phyloP scores from a whole-genome alignment of 352 stramenopile species.

The Paralagenidium karlingii region DNA sequence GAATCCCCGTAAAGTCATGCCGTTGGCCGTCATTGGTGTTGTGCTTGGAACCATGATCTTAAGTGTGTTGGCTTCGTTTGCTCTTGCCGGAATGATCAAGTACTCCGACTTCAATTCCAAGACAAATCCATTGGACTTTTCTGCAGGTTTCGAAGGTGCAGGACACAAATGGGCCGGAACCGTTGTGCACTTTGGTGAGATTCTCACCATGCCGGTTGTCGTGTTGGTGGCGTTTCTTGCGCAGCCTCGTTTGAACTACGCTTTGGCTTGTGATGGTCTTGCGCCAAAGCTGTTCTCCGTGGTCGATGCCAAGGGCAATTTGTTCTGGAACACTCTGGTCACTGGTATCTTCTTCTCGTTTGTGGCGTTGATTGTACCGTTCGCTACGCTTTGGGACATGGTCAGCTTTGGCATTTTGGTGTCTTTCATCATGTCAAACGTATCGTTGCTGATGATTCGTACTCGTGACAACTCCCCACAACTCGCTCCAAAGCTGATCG shows the following conservation, averaged over 20 bases:
- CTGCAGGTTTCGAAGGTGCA: conserved; percentile 1
- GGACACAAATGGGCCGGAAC: conserved; percentile 14
- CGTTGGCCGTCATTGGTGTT: conserved; percentile 68
- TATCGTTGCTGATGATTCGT: conserved; percentile 13
- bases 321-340: conserved; percentile 11
- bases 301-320: conserved; percentile 15
- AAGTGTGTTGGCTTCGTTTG: conserved; percentile 62
- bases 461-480: neutral
- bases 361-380: conserved; percentile 15
- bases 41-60: conserved; percentile 65
- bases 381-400: conserved; percentile 19
- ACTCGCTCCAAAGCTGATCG: neutral
- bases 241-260: conserved; percentile 57
- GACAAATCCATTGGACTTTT: no score
- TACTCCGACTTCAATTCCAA: no score
- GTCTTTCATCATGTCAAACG: conserved; percentile 34
- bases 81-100: conserved; percentile 72
- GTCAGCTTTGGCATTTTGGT: conserved; percentile 29
- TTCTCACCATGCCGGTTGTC: conserved; percentile 61
- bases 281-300: conserved; percentile 40
- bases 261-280: conserved; percentile 63
- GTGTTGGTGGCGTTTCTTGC: conserved; percentile 67
- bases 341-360: conserved; percentile 5
- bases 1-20: conserved; percentile 68
- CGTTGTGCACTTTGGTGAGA: conserved; percentile 43